A percentile compares a stretch with the other conserved stretches of the same genome.
phyloP scores from a whole-genome alignment of 306 rosid species.

The Vigna hirtella region DNA sequence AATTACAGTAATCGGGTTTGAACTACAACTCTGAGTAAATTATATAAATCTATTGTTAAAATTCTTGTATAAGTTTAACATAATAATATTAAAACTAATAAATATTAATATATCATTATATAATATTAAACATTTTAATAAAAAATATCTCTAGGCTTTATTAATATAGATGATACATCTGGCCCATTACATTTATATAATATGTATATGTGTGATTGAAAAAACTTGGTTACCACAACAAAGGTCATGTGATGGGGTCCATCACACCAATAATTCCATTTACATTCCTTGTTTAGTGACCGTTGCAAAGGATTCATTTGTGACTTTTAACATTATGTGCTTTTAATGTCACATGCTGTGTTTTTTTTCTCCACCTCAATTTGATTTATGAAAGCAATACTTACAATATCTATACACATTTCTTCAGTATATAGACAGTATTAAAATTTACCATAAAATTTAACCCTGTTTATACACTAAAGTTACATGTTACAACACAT shows the following conservation, averaged over 20 bases:
- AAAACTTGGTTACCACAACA: neutral
- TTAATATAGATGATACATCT: neutral
- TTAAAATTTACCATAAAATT: no score
- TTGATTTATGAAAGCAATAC: neutral
- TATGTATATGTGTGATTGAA: neutral
- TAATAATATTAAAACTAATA: no score
- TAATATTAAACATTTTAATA: neutral
- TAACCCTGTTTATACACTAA: no score
- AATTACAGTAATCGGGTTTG: no score
- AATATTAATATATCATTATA: neutral
- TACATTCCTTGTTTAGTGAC: neutral
- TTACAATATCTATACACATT: neutral
- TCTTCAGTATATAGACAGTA: no score
- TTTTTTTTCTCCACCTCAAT: neutral
- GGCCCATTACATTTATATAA: neutral
- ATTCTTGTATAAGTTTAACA: neutral
- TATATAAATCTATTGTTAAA: neutral
- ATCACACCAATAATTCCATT: conserved; percentile 21
- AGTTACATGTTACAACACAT: no score
- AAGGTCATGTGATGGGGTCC: conserved; percentile 39
- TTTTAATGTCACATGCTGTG: conserved; percentile 25
- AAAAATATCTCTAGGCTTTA: neutral
- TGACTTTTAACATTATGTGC: conserved; percentile 12
- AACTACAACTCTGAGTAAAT: no score
- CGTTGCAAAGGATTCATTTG: conserved; percentile 40